These are phyloP conservation scores for Fusarium miscanthi DNA, from an alignment of 2,329 filamentous ascomycete genomes.

Conservation along the genomic window DNA sequence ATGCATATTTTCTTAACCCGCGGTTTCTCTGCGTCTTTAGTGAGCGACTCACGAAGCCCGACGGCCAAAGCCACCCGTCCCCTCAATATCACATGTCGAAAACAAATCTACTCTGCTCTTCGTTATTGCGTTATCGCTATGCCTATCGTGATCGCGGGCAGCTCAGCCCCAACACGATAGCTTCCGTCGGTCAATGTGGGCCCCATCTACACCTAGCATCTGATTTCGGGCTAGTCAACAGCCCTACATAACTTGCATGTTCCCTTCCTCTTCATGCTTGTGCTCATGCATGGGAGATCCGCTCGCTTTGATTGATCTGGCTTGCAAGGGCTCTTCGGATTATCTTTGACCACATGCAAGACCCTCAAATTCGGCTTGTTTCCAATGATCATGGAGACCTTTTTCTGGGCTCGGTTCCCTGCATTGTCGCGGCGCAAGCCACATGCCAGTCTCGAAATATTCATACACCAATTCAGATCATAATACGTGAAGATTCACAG, in stretches of 20 bases:
- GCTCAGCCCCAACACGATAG: background rate
- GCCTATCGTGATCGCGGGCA: background rate
- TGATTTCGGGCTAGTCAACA: slow-evolving; percentile 19
- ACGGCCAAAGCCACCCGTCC: background rate
- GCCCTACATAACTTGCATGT: slow-evolving; percentile 26
- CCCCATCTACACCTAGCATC: slow-evolving; percentile 21
- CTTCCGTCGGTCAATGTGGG: slow-evolving; percentile 20
- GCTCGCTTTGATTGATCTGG: background rate
- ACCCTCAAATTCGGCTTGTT: slow-evolving; percentile 15
- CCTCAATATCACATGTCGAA: slow-evolving; percentile 16
- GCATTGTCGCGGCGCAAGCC: slow-evolving; percentile 7
- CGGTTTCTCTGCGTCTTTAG: background rate
- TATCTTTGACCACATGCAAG: background rate
- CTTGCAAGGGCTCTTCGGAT: background rate
- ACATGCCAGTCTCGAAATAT: background rate
- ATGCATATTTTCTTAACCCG: background rate
- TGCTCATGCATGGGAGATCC: slow-evolving; percentile 10
- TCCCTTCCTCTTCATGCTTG: background rate
- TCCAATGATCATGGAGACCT: background rate
- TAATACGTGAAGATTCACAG: background rate
- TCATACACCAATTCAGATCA: background rate
- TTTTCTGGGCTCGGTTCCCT: background rate
- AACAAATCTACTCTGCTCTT: background rate
- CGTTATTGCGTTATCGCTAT: background rate
- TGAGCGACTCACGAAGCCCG: background rate